These are phyloP conservation scores for Rhodocollybia butyracea DNA, from an alignment of 768 basidiomycete genomes.

Conservation along the genomic window DNA sequence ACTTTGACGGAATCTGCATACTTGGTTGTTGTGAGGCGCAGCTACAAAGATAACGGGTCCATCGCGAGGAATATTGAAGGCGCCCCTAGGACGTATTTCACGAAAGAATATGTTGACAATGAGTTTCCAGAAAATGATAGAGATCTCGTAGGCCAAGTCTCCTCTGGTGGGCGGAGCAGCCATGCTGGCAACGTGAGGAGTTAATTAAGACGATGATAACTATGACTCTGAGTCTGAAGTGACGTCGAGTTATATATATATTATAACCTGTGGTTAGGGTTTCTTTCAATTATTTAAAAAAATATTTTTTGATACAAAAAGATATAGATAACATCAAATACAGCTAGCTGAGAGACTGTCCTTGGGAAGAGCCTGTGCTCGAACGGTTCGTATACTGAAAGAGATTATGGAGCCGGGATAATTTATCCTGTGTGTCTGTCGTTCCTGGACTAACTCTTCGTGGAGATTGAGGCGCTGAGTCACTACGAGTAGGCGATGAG, in stretches of 20 bases:
- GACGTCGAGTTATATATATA: no score
- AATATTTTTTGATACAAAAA: no score
- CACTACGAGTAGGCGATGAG: conserved; percentile 22
- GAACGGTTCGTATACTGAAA: conserved; percentile 85
- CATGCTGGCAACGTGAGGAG: conserved; percentile 19
- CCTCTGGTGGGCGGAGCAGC: background rate
- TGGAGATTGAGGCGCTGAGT: conserved; percentile 23
- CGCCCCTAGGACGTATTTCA: conserved; percentile 90
- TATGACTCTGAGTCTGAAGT: no score
- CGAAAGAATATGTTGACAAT: conserved; percentile 95
- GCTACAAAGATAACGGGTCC: conserved; percentile 93
- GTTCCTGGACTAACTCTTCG: conserved; percentile 33
- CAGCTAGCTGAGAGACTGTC: conserved; percentile 23
- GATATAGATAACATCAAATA: background rate
- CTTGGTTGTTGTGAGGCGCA: conserved; percentile 92
- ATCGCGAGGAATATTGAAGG: conserved; percentile 88
- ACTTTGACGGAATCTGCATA: conserved; percentile 24
- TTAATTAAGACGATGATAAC: no score
- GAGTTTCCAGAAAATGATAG: conserved; percentile 80
- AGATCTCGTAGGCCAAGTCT: conserved; percentile 58
- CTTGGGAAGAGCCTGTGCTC: conserved; percentile 44
- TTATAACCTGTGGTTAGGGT: background rate
- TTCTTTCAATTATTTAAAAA: no score
- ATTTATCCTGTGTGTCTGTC: conserved; percentile 53
- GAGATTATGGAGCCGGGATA: conserved; percentile 74